A percentile compares a stretch with the other conserved stretches of the same genome.
These are phyloP conservation scores for Eucalyptus tenuipes DNA, from an alignment of 345 rosid species.

Conservation along the genomic window DNA sequence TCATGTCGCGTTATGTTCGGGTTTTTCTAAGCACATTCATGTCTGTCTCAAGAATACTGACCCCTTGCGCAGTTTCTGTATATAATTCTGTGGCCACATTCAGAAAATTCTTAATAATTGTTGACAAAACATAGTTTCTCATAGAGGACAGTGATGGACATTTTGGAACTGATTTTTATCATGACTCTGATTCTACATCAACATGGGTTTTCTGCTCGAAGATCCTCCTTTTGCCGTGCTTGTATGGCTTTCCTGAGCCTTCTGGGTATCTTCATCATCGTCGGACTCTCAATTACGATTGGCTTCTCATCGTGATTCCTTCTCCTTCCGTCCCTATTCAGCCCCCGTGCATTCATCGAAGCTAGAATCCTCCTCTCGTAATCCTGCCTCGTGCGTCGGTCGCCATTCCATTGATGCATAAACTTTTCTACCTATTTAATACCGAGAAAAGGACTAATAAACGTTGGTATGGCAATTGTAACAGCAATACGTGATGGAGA, in stretches of 20 bases:
- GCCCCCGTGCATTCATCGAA: background rate
- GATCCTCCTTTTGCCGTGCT: background rate
- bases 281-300: background rate
- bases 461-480: background rate
- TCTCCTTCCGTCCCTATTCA: background rate
- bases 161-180: background rate
- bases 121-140: background rate
- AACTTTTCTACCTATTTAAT: background rate
- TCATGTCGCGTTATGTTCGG: background rate
- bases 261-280: background rate
- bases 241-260: background rate
- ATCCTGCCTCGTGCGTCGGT: fast-evolving
- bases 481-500: background rate
- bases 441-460: background rate
- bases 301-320: background rate
- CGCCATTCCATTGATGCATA: background rate
- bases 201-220: background rate
- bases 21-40: background rate
- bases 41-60: background rate
- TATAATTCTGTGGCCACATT: background rate
- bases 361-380: background rate
- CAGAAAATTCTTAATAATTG: background rate
- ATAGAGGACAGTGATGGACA: background rate
- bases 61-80: background rate
- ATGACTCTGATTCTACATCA: background rate